These are phyloP conservation scores for Talaromyces albobiverticillius DNA, from an alignment of 2,329 filamentous ascomycete species.

Conservation along the genomic window DNA sequence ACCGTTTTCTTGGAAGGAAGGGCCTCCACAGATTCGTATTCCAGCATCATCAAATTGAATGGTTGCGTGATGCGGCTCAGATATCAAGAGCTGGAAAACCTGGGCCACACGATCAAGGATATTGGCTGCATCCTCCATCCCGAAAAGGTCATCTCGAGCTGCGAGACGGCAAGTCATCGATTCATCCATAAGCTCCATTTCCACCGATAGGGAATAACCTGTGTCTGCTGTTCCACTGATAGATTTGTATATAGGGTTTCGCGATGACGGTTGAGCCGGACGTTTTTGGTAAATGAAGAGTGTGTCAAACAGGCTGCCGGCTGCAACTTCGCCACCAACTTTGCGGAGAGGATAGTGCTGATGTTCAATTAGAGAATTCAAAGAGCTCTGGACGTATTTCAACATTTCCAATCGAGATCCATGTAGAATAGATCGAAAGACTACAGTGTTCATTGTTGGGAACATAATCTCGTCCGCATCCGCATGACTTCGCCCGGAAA, in stretches of 20 bases:
- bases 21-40: slow-evolving; percentile 65
- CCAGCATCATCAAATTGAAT: slow-evolving; percentile 52
- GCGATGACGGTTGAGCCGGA: slow-evolving; percentile 29
- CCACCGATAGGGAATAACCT: slow-evolving; percentile 78
- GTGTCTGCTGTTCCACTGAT: slow-evolving; percentile 64
- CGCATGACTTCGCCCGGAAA: slow-evolving; percentile 79
- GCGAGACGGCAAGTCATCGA: slow-evolving; percentile 69
- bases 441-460: slow-evolving; percentile 89
- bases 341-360: slow-evolving; percentile 76
- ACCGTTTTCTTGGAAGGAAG: slow-evolving; percentile 16
- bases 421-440: slow-evolving; percentile 69
- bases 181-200: slow-evolving; percentile 64
- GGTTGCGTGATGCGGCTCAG: slow-evolving; percentile 47
- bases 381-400: slow-evolving; percentile 68
- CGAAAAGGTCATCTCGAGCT: slow-evolving; percentile 58
- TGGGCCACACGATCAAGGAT: slow-evolving; percentile 61
- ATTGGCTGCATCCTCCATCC: slow-evolving; percentile 42
- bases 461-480: slow-evolving; percentile 68
- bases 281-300: slow-evolving; percentile 65
- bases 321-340: slow-evolving; percentile 54
- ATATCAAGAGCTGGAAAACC: slow-evolving; percentile 57
- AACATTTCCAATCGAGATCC: slow-evolving; percentile 65
- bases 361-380: slow-evolving; percentile 63
- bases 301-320: slow-evolving; percentile 57
- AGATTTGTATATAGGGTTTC: slow-evolving; percentile 56